A percentile compares a stretch with the other conserved stretches of the same genome.
phyloP scores from a whole-genome alignment of 2,329 filamentous ascomycete species.

The Colletotrichum horii region DNA sequence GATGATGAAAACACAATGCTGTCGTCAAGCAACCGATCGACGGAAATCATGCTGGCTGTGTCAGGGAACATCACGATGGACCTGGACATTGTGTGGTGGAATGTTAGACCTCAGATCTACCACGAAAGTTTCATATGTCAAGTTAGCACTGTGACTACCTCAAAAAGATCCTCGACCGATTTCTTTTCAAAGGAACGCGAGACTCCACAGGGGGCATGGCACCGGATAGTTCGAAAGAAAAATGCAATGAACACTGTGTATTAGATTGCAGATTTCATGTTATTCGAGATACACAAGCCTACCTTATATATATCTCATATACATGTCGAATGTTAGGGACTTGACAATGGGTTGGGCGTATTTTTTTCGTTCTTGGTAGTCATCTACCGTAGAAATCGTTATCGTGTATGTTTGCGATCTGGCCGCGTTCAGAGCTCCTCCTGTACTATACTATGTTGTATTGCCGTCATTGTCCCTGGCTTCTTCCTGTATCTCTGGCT shows the following conservation, averaged over 20 bases:
- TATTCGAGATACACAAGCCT: background rate
- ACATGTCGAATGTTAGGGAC: background rate
- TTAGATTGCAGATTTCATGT: too few relatives aligned
- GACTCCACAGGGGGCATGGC: too few relatives aligned
- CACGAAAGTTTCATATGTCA: too few relatives aligned
- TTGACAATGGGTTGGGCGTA: background rate
- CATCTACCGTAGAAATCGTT: background rate
- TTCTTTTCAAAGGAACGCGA: too few relatives aligned
- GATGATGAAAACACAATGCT: fast-evolving
- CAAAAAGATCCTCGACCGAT: too few relatives aligned
- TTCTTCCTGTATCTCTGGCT: background rate
- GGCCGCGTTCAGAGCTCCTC: background rate
- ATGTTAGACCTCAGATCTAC: too few relatives aligned
- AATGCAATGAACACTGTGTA: too few relatives aligned
- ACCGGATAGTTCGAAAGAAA: too few relatives aligned
- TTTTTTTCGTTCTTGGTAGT: background rate
- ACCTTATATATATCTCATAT: background rate
- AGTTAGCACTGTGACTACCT: too few relatives aligned
- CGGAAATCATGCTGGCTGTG: too few relatives aligned
- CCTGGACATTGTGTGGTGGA: too few relatives aligned
- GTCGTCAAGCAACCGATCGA: background rate
- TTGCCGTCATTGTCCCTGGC: background rate
- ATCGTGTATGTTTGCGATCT: background rate
- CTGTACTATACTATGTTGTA: background rate
- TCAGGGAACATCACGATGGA: too few relatives aligned